These are phyloP conservation scores for Cordyceps farinosa DNA, from an alignment of 2,329 filamentous ascomycete genomes.

Conservation along the genomic window DNA sequence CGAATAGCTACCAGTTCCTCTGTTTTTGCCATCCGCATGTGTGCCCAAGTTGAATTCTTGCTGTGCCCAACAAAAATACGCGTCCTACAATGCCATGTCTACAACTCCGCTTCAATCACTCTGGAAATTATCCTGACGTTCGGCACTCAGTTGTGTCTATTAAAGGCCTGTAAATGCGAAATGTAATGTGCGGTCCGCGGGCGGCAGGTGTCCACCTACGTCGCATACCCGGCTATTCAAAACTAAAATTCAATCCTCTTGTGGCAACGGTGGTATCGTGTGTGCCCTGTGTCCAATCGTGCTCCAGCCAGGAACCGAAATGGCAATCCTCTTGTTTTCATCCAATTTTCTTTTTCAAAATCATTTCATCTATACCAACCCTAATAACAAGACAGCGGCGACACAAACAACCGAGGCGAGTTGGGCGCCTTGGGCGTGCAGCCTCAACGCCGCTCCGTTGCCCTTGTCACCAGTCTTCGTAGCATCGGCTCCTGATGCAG, in stretches of 20 bases:
- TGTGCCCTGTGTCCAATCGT: slow-evolving; percentile 10
- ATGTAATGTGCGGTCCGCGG: background rate
- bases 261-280: slow-evolving; percentile 15
- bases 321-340: background rate
- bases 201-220: background rate
- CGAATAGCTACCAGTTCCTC: too few relatives aligned
- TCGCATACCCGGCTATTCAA: background rate
- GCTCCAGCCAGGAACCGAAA: background rate
- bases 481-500: slow-evolving; percentile 1
- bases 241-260: background rate
- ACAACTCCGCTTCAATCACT: background rate
- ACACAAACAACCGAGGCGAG: slow-evolving; percentile 5
- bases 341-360: background rate
- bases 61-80: too few relatives aligned
- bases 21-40: too few relatives aligned
- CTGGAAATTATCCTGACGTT: background rate
- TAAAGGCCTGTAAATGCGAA: slow-evolving; percentile 14
- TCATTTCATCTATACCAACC: background rate
- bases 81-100: background rate
- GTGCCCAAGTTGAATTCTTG: too few relatives aligned
- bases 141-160: slow-evolving; percentile 2
- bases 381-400: background rate
- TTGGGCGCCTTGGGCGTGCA: background rate
- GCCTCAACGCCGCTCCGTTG: background rate
- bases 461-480: slow-evolving; percentile 12